Evolutionary conservation across 2,329 filamentous ascomycete genomes (phyloP), one percentile per base, ranked within the genome.

Genomic region (Diaporthe ampelina): DNA sequence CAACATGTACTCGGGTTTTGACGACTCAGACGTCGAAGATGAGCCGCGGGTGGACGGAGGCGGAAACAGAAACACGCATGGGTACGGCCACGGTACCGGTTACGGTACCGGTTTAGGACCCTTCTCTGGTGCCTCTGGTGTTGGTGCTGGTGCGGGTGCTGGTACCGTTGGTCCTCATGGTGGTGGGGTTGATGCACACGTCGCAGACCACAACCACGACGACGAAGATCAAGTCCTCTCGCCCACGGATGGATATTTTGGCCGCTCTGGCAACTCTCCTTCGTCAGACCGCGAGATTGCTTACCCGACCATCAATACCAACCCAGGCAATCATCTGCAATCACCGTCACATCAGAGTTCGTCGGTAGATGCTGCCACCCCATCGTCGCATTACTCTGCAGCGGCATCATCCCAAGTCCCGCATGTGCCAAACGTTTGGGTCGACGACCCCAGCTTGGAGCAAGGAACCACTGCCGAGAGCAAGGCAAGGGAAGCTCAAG

Each of bases 231-330:
- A 82, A 69, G 77, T 82, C 24, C 81, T 88, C 73, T 89, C 87
- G 40, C 87, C 87, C 52, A 85, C 86, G n/a, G 86, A 89, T 75
- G 87, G 87, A 48, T 88, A 88, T 83, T 89, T 89, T 79, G 82
- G 83, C 77, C 81, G 79, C 48, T 78, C 77, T 35, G 73, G 61
- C 21, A 45, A 56, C 24, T 35, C 43, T 29, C 8, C 77, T 45
- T 13, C 45, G n/a, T 58, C 29, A 70, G 69, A 72, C 48, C 54
- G 52, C n/a, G 29, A n/a, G 32, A 15, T 24, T 59, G 61, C 63
- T 73, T 69, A 79, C 73, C 77, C 76, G 72, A 76, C 74, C 72
- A 78, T 76, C 74, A 73, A 73, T 50, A 29, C 40, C 40, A 43
- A 67, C n/a, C 15, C 32, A 35, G 32, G 37, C 21, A 40, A 11